Evolutionary conservation across 2,329 filamentous ascomycete species (phyloP).

Genomic region (Diaporthe vaccinii): DNA sequence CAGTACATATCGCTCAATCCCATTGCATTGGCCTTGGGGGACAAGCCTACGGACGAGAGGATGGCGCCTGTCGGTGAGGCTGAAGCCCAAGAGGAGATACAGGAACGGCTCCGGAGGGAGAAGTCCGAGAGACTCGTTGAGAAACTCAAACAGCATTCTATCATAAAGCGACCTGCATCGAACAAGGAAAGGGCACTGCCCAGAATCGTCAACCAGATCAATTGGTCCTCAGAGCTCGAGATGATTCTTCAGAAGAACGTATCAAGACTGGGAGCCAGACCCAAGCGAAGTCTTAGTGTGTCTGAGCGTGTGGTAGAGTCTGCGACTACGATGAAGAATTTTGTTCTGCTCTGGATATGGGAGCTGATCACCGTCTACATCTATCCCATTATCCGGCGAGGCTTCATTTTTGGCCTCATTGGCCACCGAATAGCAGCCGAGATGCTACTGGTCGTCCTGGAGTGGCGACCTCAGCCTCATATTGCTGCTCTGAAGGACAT

Average conservation of each 20-base stretch:
- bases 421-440: conserved; percentile 86
- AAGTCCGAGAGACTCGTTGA: conserved; percentile 79
- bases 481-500: conserved; percentile 93
- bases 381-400: conserved; percentile 79
- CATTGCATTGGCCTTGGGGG: conserved; percentile 87
- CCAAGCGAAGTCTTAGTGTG: conserved; percentile 89
- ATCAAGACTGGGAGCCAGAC: conserved; percentile 83
- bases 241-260: conserved; percentile 90
- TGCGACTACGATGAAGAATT: conserved; percentile 86
- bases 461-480: conserved; percentile 85
- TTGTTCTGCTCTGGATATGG: conserved; percentile 77
- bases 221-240: conserved; percentile 93
- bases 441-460: conserved; percentile 80
- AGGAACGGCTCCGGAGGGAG: conserved; percentile 69
- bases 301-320: conserved; percentile 95
- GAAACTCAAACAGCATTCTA: conserved; percentile 90
- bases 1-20: conserved; percentile 95
- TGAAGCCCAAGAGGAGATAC: conserved; percentile 80
- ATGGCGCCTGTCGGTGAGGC: conserved; percentile 60
- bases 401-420: conserved; percentile 84
- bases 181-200: conserved; percentile 86
- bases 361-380: conserved; percentile 80
- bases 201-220: conserved; percentile 91
- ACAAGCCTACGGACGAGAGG: conserved; percentile 67
- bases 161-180: conserved; percentile 81